Base-by-base conservation (phyloP, 306 rosid genomes). In the Lathyrus sativus region DNA sequence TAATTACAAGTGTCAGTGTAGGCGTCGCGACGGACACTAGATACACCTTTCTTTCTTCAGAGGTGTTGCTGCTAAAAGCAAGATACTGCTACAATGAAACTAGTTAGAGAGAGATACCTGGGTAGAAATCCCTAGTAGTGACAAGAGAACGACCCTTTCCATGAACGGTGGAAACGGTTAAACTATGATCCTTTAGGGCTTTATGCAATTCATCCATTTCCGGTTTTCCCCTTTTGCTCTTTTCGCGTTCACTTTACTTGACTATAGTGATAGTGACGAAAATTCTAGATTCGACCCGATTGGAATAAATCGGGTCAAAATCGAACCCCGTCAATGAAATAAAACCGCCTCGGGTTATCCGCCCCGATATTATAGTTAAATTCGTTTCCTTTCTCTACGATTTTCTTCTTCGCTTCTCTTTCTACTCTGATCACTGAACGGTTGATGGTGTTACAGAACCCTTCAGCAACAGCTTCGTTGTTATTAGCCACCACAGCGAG, bases 101-200 rank as follows among this genome's bases (percentile, higher is more conserved):
- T 7, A 48, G 7, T 35, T 19, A 28, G 7, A 31, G 38, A 41
- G 67, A 71, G 71, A 65, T 19, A 89, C 92, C 96, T 74, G 91
- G 95, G 74, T 56, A 70, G 77, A 89, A 86, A 77, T 82, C 85
- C 56, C 73, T 78, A 71, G 80, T 50, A 56, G 91, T 75, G 15
- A 85, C 75, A 45, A 89, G 88, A 80, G 89, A 87, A 22, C 91
- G 91, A 28, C 95, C 98, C 82, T 87, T 92, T 49, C 78, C 86
- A 67, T 79, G 71, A 39, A 83, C 7, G 22, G 70, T 80, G 58
- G 89, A 80, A 66, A 92, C 81, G 5, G 74, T 50, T 66, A 92
- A 63, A 65, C 72, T 74, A 3, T 62, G 67, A 65, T 53, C 63
- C 56, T 67, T 58, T 12, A 89, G 74, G 7, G 62, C 79, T 41